Evolutionary conservation across 129 eudicot species (phyloP), one percentile per base, ranked within the genome.

Genomic region (Lactuca saligna): DNA sequence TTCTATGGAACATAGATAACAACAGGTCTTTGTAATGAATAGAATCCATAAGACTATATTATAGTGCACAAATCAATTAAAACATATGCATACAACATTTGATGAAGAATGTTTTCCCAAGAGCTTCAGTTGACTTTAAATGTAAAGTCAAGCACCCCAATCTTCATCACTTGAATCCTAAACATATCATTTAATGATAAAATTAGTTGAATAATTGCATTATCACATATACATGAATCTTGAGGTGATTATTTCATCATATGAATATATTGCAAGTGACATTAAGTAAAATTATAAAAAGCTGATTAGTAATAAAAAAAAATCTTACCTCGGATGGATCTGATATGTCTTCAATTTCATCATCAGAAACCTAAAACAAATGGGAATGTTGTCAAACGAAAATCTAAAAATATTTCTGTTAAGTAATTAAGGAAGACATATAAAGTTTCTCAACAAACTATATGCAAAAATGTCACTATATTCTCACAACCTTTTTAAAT

Each of bases 341-440:
- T 75, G 96, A 80, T 71, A 78, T 82, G 53, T 88, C 96, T 79
- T 88, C 91, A 42, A 88, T 76, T 46, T 88, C 96, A 39, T 85
- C 96, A 71, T 88, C 96, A 49, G 81, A 78, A 78, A 75, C 76
- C 96, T 88, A 72, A 71, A 57, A 11, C 9, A 42, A 46, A 53
- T 37, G 38, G 4, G 17, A 32, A 42, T 44, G 17, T 69, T n/a
- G 62, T 71, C 41, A 62, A 63, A 50, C 49, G 25, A 71, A 31
- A 59, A 61, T 33, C 55, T 69, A 48, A 32, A 61, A 53, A 57
- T 55, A 48, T 68, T 69, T 54, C 34, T 25, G 29, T 4, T 31
- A 61, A 68, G 16, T 8, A 67, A 25, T 17, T 38, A 57, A 16
- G 60, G 8, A n/a, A 63, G 12, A 61, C 54, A 74, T 17, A 49